Percentiles rank a stretch among this genome's conserved stretches.
phyloP scores from a whole-genome alignment of 352 stramenopile species.

The Peronospora farinosa region DNA sequence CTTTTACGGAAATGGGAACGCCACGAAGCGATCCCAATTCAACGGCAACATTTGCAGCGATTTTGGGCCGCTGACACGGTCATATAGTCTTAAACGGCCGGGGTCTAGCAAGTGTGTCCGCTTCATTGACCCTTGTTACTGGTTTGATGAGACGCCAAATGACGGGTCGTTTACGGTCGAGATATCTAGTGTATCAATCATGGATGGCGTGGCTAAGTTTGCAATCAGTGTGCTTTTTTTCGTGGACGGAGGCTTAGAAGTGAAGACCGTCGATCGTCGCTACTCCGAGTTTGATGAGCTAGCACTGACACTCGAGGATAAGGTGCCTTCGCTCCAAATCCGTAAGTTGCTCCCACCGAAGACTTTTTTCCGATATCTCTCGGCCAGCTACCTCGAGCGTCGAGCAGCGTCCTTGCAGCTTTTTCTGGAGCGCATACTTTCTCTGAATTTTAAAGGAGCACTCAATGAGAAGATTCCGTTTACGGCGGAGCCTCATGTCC shows the following conservation, averaged over 20 bases:
- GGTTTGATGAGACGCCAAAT: constrained; percentile 35
- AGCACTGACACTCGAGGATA: constrained; percentile 43
- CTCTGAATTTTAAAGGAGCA: constrained; percentile 52
- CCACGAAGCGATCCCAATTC: constrained; percentile 16
- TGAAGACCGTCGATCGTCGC: constrained; percentile 47
- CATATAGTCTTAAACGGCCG: constrained; percentile 11
- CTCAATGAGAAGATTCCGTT: constrained; percentile 66
- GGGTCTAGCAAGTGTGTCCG: constrained; percentile 43
- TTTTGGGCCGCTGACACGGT: constrained; percentile 13
- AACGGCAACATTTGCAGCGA: constrained; percentile 17
- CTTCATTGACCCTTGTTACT: constrained; percentile 50
- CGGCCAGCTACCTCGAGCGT: constrained; percentile 50
- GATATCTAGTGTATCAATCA: constrained; percentile 48
- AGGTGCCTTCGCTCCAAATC: constrained; percentile 45
- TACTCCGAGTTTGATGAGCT: constrained; percentile 70
- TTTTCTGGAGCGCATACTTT: constrained; percentile 57
- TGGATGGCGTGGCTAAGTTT: constrained; percentile 45
- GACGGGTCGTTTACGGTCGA: constrained; percentile 68
- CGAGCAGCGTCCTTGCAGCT: constrained; percentile 50
- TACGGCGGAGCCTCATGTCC: constrained; percentile 56
- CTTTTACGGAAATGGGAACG: constrained; percentile 33
- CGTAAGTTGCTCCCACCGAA: constrained; percentile 58
- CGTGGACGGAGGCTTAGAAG: constrained; percentile 31
- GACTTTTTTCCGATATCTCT: constrained; percentile 60
- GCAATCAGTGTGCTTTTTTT: constrained; percentile 62